Conservation (phyloP, 352 stramenopile genomes). For the Phytophthora cactorum region DNA sequence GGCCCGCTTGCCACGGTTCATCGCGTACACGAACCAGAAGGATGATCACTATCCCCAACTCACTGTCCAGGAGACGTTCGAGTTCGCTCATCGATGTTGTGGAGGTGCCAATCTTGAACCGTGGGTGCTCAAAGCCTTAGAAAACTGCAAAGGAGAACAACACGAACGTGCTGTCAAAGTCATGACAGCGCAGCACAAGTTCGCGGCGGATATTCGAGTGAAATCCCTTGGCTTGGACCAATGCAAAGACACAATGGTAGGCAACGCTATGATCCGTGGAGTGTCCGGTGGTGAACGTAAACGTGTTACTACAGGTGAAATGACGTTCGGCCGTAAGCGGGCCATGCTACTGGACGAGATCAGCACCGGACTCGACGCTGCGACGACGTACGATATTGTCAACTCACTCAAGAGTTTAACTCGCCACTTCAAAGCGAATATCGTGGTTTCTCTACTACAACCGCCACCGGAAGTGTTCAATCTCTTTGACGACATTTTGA, state of each 20-base stretch:
- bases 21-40: slow-evolving; percentile 59
- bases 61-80: slow-evolving; percentile 93
- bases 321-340: slow-evolving; percentile 80
- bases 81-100: slow-evolving; percentile 90
- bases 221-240: slow-evolving; percentile 54
- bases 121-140: slow-evolving; percentile 43
- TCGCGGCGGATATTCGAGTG: slow-evolving; percentile 43
- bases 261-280: slow-evolving; percentile 63
- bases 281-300: slow-evolving; percentile 92
- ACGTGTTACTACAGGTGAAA: slow-evolving; percentile 89
- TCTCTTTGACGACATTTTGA: slow-evolving; percentile 94
- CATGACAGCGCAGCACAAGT: slow-evolving; percentile 44
- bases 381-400: slow-evolving; percentile 69
- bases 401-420: slow-evolving; percentile 54
- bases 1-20: slow-evolving; percentile 37
- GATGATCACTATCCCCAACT: slow-evolving; percentile 89
- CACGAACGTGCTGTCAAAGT: slow-evolving; percentile 41
- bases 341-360: slow-evolving; percentile 86
- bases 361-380: slow-evolving; percentile 63
- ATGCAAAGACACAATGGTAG: slow-evolving; percentile 67
- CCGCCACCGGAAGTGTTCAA: slow-evolving; percentile 94
- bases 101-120: slow-evolving; percentile 47
- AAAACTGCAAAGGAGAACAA: slow-evolving; percentile 46
- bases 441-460: slow-evolving; percentile 87
- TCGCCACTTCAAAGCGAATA: slow-evolving; percentile 52